Percentiles rank a stretch among this genome's conserved stretches.
Evolutionary conservation across 352 stramenopile genomes (phyloP).

Genomic region (Phytophthora ramorum): DNA sequence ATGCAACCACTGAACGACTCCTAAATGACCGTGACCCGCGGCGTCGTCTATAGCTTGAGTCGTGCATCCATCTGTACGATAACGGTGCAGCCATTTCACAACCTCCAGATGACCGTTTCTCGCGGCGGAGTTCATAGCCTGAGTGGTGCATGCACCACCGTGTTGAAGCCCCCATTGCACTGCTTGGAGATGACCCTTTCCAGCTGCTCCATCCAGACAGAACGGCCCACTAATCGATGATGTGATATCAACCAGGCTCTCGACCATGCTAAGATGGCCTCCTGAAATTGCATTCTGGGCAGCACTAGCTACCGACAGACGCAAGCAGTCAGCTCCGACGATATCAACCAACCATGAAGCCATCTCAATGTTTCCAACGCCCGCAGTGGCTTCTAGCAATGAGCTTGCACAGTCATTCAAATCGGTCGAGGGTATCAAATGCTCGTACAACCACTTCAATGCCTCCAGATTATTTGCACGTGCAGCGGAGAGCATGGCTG

Average conservation of each 20-base stretch:
- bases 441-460: constrained; percentile 29
- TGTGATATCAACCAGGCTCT: constrained; percentile 18
- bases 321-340: constrained; percentile 21
- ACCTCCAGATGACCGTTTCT: constrained; percentile 30
- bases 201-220: constrained; percentile 28
- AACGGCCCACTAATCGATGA: constrained; percentile 19
- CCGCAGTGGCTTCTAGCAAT: constrained; percentile 25
- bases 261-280: constrained; percentile 29
- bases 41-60: constrained; percentile 25
- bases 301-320: constrained; percentile 19
- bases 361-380: constrained; percentile 19
- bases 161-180: constrained; percentile 31
- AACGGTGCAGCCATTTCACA: constrained; percentile 31
- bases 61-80: constrained; percentile 28
- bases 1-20: constrained; percentile 31
- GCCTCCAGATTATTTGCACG: constrained; percentile 11
- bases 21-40: constrained; percentile 23
- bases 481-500: constrained; percentile 22
- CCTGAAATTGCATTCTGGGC: constrained; percentile 27
- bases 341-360: constrained; percentile 26
- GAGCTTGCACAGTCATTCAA: constrained; percentile 14
- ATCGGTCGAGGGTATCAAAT: background rate
- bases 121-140: constrained; percentile 33
- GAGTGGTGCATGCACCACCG: constrained; percentile 16
- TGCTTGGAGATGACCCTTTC: constrained; percentile 25